phyloP scores from a whole-genome alignment of 768 basidiomycete species.

The Amanita jacksonii region DNA sequence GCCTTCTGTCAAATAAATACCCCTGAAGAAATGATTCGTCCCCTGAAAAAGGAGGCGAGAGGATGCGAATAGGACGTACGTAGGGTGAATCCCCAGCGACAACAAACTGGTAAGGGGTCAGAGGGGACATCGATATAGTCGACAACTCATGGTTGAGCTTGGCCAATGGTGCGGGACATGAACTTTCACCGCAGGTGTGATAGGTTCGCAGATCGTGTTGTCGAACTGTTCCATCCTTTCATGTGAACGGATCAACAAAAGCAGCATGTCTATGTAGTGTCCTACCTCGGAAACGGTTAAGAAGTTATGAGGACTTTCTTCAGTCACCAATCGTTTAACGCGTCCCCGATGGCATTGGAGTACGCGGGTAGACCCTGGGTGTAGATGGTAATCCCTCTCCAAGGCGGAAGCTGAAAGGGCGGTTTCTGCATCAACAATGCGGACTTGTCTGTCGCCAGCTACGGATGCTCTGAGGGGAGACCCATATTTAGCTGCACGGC shows the following conservation, averaged over 20 bases:
- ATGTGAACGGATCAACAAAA: background rate
- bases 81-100: constrained; percentile 76
- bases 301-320: constrained; percentile 70
- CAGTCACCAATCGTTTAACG: constrained; percentile 73
- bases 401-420: constrained; percentile 18
- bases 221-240: constrained; percentile 78
- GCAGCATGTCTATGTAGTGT: background rate
- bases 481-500: background rate
- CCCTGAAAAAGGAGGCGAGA: background rate
- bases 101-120: constrained; percentile 77
- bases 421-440: constrained; percentile 65
- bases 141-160: constrained; percentile 57
- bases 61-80: constrained; percentile 33
- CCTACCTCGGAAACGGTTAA: constrained; percentile 72
- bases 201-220: constrained; percentile 75
- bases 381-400: constrained; percentile 36
- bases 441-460: constrained; percentile 67
- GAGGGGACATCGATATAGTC: constrained; percentile 63
- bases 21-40: constrained; percentile 33
- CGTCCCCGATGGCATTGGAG: constrained; percentile 63
- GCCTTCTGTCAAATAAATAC: constrained; percentile 77
- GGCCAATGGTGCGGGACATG: constrained; percentile 68
- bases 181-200: constrained; percentile 48
- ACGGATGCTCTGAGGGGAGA: constrained; percentile 45
- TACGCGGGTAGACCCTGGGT: constrained; percentile 39